phyloP scores from a whole-genome alignment of 331 rosid species.

The Rhamnella rubrinervis region DNA sequence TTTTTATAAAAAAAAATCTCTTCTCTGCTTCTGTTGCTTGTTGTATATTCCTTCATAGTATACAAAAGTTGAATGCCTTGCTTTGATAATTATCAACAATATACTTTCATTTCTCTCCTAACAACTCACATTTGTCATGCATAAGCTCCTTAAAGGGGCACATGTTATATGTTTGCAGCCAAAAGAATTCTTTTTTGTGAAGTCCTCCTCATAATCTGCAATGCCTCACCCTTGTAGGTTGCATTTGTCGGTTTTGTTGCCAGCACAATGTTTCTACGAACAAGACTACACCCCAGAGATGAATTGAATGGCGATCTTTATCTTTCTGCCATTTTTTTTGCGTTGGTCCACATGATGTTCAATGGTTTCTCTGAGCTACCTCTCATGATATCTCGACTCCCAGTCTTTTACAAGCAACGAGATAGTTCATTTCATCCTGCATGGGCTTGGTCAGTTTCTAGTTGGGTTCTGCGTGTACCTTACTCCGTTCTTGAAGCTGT shows the following conservation, averaged over 20 bases:
- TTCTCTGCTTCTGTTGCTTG: neutral
- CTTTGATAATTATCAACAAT: too few species aligned
- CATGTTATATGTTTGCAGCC: neutral
- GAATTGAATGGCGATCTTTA: conserved; percentile 64
- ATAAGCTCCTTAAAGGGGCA: neutral
- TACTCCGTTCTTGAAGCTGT: conserved; percentile 69
- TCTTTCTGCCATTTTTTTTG: conserved; percentile 75
- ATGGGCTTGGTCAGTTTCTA: conserved; percentile 73
- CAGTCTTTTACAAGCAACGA: conserved; percentile 86
- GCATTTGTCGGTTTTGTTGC: conserved; percentile 81
- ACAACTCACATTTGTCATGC: neutral
- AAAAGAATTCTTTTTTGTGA: neutral
- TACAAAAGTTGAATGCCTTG: too few species aligned
- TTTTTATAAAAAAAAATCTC: neutral
- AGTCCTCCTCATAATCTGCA: conserved; percentile 3
- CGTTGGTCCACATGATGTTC: conserved; percentile 85
- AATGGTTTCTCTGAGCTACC: conserved; percentile 90
- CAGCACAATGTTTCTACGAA: conserved; percentile 54
- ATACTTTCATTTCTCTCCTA: too few species aligned
- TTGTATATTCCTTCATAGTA: neutral
- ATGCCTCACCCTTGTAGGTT: conserved; percentile 45
- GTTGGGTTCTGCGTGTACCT: conserved; percentile 81
- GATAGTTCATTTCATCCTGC: conserved; percentile 82
- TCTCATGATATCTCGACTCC: conserved; percentile 73
- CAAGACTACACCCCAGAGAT: conserved; percentile 55